phyloP scores from a whole-genome alignment of 257 asterid species.

The Scutellaria barbata region DNA sequence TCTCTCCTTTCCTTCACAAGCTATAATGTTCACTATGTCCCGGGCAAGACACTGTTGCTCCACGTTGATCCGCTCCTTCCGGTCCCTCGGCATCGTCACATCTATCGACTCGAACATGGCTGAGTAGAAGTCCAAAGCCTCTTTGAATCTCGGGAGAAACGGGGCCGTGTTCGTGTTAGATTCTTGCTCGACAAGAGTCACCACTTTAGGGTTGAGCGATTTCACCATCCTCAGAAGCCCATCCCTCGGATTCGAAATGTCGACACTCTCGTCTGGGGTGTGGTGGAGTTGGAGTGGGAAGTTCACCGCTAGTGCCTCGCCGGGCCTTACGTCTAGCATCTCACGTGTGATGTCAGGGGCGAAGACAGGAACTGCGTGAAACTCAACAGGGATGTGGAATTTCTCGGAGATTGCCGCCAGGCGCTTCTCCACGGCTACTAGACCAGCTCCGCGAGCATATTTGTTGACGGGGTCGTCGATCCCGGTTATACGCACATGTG shows the following conservation, averaged over 20 bases:
- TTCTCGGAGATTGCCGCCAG: slow-evolving; percentile 68
- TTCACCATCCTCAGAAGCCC: slow-evolving; percentile 78
- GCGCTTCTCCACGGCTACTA: slow-evolving; percentile 55
- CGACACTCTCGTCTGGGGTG: slow-evolving; percentile 92
- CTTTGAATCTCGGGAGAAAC: slow-evolving; percentile 68
- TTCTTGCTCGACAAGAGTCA: slow-evolving; percentile 90
- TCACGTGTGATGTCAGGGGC: slow-evolving; percentile 66
- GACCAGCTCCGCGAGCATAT: slow-evolving; percentile 81
- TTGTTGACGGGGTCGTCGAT: slow-evolving; percentile 86
- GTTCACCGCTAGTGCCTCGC: slow-evolving; percentile 84
- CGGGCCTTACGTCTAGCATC: slow-evolving; percentile 74
- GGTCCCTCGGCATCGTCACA: slow-evolving; percentile 67
- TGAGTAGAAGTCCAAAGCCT: slow-evolving; percentile 71
- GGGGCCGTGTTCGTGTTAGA: slow-evolving; percentile 90
- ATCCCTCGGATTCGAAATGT: slow-evolving; percentile 81
- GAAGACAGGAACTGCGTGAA: slow-evolving; percentile 76
- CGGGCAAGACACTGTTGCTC: slow-evolving; percentile 92
- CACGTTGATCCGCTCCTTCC: slow-evolving; percentile 82
- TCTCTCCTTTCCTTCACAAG: slow-evolving; percentile 91
- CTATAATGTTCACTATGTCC: slow-evolving; percentile 89
- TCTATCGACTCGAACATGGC: slow-evolving; percentile 92
- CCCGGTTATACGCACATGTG: slow-evolving; percentile 89
- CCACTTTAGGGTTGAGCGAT: slow-evolving; percentile 73
- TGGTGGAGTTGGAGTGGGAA: slow-evolving; percentile 93
- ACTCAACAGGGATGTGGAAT: slow-evolving; percentile 74